Base-by-base conservation (phyloP, 345 rosid species). In the Pelargonium nanum region DNA sequence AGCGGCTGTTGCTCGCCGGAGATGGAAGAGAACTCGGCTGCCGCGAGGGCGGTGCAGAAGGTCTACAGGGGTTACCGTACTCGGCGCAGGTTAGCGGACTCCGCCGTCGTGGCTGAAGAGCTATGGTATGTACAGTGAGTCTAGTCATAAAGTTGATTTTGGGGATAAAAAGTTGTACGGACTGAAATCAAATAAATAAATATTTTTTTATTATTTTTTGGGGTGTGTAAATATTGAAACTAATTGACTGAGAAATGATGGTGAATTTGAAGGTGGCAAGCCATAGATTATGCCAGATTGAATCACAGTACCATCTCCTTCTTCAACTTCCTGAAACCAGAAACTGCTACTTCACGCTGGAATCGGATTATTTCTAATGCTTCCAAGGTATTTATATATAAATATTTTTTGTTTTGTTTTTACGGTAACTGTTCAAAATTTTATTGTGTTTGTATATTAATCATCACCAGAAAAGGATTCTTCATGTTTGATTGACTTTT, bases 241-340 rank as follows among this genome's bases (percentile, higher is more conserved):
- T 20, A 26, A 5, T 15, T 19, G 13, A 19, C 32, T 68, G n/a
- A 8, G 40, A 24, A 17, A 40, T 59, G 20, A 50, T 66, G 44
- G 65, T 51, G 64, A 52, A 59, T 26, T 54, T 60, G 28, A 48
- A 81, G 98, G 98, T 92, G 98, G 98, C 88, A 63, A 71, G 95
- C 84, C 6, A 77, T 92, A 58, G 91, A 92, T 70, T 89, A 19
- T 70, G 95, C 84, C 24, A 82, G 95, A 40, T 53, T 92, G 60
- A 81, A 78, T 58, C 89, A 61, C 69, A 92, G 93, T 62, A 92
- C 96, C 24, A 72, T 92, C 20, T 92, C 88, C 5, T 92, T 92
- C 62, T 89, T 89, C 68, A 63, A 87, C 76, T 81, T 78, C 73
- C 51, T 63, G 4, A 90, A 81, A 65, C 95, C 83, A 2, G 96